Evolutionary conservation across 331 rosid genomes (phyloP).

Genomic region (Acacia pycnantha): DNA sequence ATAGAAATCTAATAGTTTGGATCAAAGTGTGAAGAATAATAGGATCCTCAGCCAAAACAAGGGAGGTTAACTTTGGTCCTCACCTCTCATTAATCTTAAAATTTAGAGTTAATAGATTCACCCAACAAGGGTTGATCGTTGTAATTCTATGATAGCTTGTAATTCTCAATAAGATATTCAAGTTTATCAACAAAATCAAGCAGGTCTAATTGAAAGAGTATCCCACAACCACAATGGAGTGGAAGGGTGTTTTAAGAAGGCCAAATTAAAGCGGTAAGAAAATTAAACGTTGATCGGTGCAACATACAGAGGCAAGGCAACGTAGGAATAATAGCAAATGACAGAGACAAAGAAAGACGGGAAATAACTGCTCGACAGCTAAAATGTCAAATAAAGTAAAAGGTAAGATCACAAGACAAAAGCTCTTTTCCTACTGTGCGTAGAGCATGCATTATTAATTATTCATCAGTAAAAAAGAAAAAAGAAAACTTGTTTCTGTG

Average conservation of each 20-base stretch:
- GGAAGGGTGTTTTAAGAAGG: background rate
- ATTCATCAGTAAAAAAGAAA: background rate
- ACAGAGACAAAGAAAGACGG: background rate
- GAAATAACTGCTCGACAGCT: background rate
- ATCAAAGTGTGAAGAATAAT: too few relatives aligned
- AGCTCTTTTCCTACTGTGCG: background rate
- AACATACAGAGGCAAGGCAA: background rate
- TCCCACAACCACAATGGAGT: background rate
- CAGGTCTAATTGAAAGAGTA: background rate
- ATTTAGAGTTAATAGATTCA: too few relatives aligned
- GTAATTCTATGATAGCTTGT: too few relatives aligned
- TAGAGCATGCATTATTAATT: background rate
- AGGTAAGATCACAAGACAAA: background rate
- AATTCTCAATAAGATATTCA: too few relatives aligned
- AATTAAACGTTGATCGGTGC: background rate
- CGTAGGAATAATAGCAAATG: background rate
- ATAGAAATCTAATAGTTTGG: too few relatives aligned
- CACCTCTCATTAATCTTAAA: too few relatives aligned
- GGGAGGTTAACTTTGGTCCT: too few relatives aligned
- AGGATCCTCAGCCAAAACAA: too few relatives aligned
- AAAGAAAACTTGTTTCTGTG: background rate
- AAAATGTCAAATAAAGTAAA: background rate
- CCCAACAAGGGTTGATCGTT: too few relatives aligned
- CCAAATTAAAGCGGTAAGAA: background rate
- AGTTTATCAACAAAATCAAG: too few relatives aligned